Conservation (phyloP, 805 yeast species). For the Millerozyma miso region DNA sequence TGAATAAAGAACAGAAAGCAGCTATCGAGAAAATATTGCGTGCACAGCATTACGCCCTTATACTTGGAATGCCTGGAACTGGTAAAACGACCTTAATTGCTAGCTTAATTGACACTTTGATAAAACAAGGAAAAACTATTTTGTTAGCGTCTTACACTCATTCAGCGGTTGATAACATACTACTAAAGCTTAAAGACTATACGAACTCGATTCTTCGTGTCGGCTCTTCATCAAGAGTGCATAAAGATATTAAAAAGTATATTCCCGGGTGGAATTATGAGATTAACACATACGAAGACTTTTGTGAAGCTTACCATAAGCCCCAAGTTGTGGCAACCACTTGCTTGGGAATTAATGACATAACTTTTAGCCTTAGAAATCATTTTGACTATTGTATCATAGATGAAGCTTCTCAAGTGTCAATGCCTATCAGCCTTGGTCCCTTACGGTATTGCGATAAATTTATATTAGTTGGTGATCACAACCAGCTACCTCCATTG, state of each 20-base stretch:
- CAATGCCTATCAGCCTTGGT: slow-evolving; percentile 87
- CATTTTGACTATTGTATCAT: slow-evolving; percentile 88
- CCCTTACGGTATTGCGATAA: slow-evolving; percentile 74
- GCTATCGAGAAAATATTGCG: slow-evolving; percentile 66
- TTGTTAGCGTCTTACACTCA: slow-evolving; percentile 86
- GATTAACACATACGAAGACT: slow-evolving; percentile 41
- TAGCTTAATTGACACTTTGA: slow-evolving; percentile 59
- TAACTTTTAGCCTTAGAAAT: slow-evolving; percentile 48
- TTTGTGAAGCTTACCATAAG: slow-evolving; percentile 42
- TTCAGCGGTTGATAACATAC: slow-evolving; percentile 92
- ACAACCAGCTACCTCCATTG: slow-evolving; percentile 87
- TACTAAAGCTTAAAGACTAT: slow-evolving; percentile 56
- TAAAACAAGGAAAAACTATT: slow-evolving; percentile 58
- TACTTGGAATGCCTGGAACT: slow-evolving; percentile 98
- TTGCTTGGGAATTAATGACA: slow-evolving; percentile 69
- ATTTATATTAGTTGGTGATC: slow-evolving; percentile 95
- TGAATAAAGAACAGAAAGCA: slow-evolving; percentile 66
- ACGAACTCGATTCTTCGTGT: slow-evolving; percentile 53
- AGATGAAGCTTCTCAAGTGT: slow-evolving; percentile 95
- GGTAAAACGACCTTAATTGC: slow-evolving; percentile 73
- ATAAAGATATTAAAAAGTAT: slow-evolving; percentile 53
- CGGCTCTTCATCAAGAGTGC: slow-evolving; percentile 59
- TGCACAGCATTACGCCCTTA: slow-evolving; percentile 71
- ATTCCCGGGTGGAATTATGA: slow-evolving; percentile 39
- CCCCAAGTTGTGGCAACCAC: slow-evolving; percentile 86